phyloP scores from a whole-genome alignment of 2,329 filamentous ascomycete genomes.

The Ambrosiella beaveri region DNA sequence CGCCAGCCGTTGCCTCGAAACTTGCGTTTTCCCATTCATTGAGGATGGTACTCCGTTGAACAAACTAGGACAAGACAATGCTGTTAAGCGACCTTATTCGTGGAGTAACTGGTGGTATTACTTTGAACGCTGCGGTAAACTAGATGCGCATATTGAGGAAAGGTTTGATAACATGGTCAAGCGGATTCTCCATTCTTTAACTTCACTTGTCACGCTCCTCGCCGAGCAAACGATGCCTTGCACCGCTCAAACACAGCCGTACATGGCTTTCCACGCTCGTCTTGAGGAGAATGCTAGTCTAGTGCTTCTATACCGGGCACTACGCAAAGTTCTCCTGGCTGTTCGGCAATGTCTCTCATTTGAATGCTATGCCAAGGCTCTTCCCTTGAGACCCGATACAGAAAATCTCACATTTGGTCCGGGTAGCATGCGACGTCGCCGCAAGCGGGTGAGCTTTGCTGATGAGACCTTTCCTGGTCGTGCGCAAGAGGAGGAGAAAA shows the following conservation, averaged over 20 bases:
- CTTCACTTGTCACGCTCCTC: conserved; percentile 10
- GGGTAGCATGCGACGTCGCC: conserved; percentile 12
- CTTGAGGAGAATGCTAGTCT: conserved; percentile 11
- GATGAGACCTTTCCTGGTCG: conserved; percentile 11
- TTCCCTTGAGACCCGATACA: conserved; percentile 11
- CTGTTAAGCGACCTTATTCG: conserved; percentile 6
- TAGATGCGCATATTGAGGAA: conserved; percentile 12
- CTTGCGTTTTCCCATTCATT: conserved; percentile 11
- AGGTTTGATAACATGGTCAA: conserved; percentile 13
- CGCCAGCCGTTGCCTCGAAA: conserved; percentile 11
- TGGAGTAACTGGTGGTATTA: conserved; percentile 11
- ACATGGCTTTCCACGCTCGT: conserved; percentile 11
- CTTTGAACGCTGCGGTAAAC: conserved; percentile 11
- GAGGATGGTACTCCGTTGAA: conserved; percentile 11
- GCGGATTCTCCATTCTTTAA: conserved; percentile 11
- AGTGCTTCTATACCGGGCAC: conserved; percentile 8
- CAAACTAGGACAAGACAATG: conserved; percentile 4
- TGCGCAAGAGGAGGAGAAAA: conserved; percentile 9
- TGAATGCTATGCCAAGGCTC: conserved; percentile 12
- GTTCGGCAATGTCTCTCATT: conserved; percentile 7
- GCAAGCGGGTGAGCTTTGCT: conserved; percentile 12
- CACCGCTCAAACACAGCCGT: conserved; percentile 8
- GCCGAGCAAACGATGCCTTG: conserved; percentile 11
- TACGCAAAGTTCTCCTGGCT: conserved; percentile 7
- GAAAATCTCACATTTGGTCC: conserved; percentile 7